Evolutionary conservation across 1,284 basidiomycete species (phyloP), one percentile per base, ranked within the genome.

Genomic region (Coriolopsis trogii): DNA sequence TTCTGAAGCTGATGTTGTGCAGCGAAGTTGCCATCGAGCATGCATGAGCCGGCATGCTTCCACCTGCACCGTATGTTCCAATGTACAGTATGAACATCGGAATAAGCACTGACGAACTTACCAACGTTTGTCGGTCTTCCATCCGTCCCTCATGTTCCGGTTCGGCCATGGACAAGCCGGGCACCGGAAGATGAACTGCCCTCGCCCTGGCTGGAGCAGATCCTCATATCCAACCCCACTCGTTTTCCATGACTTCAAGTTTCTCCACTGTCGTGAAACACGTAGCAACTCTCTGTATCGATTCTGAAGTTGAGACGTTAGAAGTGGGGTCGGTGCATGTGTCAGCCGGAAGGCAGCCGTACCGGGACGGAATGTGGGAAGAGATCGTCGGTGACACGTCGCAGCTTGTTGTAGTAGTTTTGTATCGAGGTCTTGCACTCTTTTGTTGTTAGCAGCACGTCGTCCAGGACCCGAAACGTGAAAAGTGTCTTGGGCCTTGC

Each of bases 351-450:
- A 8, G 26, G 9, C 3, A 33, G n/a, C n/a, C 46, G 6, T 34
- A 49, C 47, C n/a, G 39, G 39, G 1, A 49, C 47, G 13, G 24
- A 24, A 12, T 42, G 39, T 5, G 30, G 40, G 23, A 49, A 49
- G 1, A 28, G 18, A 1, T n/a, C 9, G 23, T 41, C 23, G 0
- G 47, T 49, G 10, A 28, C 33, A 0, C 47, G 23, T 1, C 40
- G 31, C 6, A 49, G 40, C 9, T 33, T 23, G 24, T 26, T 42
- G 24, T 49, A 42, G 20, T 49, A 49, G 6, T 24, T 36, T 31
- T 16, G 5, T 1, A 25, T 13, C 12, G 38, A 6, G 4, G 46
- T 48, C 23, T 48, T 48, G 29, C 46, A 48, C 6, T 31, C 37
- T 23, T 41, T 40, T 18, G 41, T 49, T 0, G 30, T 29, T 0